Evolutionary conservation across 768 basidiomycete genomes (phyloP), one percentile per base, ranked within the genome.

Genomic region (Serendipita sp.): DNA sequence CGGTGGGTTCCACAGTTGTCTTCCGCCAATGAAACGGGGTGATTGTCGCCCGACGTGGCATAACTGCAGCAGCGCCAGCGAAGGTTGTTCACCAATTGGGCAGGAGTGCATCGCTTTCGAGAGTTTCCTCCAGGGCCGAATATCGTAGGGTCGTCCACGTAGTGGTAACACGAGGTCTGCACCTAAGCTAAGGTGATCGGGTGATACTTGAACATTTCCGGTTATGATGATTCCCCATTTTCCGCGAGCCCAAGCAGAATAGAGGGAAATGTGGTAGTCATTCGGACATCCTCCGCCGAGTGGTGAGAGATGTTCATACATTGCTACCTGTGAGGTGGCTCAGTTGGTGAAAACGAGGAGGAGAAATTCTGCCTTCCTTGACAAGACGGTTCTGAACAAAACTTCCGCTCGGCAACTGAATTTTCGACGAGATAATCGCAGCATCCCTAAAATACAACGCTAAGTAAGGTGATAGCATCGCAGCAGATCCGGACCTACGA

Each of bases 141-240:
- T 31, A 30, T 56, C 26, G 73, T 60, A 83, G 62, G 0, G 65
- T 66, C 9, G 68, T 66, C 0, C 31, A 11, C 17, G 22, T 24
- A 9, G 31, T 24, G 86, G 87, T 2, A 86, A 65, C n/a, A 82
- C 71, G 5, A 88, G 74, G 68, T 91, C 90, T 38, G 85, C 79
- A 17, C 87, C 89, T 26, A 92, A 74, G 3, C 81, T 74, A 2
- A 91, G 75, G 69, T 92, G 90, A 0, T 75, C 71, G 0, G 64
- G 64, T 28, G 78, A 77, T 28, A 93, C 81, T 68, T 88, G 86
- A 3, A 90, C 79, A 66, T 93, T 93, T 2, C 94, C 94, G 0
- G 93, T 90, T 30, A 94, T 71, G 50, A 95, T 74, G 78, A 96
- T 89, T 0, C 90, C 94, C 90, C 90, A 97, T 51, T 78, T 78